A percentile compares a stretch with the other conserved stretches of the same genome.
These are phyloP conservation scores for Phytophthora macrochlamydospora DNA, from an alignment of 352 stramenopile species.

Conservation along the genomic window DNA sequence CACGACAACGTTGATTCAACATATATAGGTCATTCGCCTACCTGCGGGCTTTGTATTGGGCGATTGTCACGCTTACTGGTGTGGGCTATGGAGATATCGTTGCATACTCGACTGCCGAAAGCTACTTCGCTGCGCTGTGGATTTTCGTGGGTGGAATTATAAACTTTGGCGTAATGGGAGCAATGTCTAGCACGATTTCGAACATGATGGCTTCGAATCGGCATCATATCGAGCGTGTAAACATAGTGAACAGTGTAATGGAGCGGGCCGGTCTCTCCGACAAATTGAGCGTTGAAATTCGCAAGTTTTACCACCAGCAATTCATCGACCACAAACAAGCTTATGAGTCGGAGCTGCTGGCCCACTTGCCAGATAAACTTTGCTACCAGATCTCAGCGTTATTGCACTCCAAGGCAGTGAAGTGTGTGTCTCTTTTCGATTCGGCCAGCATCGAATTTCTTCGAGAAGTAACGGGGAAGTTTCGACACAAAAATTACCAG, in stretches of 20 bases:
- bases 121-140: conserved; percentile 64
- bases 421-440: conserved; percentile 53
- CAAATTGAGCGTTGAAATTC: conserved; percentile 50
- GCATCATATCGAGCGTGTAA: conserved; percentile 63
- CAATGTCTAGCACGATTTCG: conserved; percentile 73
- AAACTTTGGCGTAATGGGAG: conserved; percentile 73
- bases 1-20: conserved; percentile 26
- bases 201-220: conserved; percentile 58
- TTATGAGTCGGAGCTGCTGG: conserved; percentile 65
- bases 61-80: conserved; percentile 58
- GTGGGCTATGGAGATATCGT: conserved; percentile 74
- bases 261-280: conserved; percentile 53
- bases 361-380: conserved; percentile 61
- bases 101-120: conserved; percentile 68
- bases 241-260: conserved; percentile 65
- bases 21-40: conserved; percentile 63
- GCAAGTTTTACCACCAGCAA: conserved; percentile 63
- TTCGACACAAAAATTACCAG: conserved; percentile 67
- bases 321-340: conserved; percentile 56
- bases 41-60: conserved; percentile 66
- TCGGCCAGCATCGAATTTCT: conserved; percentile 52
- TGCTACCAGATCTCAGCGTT: conserved; percentile 69
- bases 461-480: conserved; percentile 70
- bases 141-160: conserved; percentile 65
- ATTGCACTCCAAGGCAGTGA: conserved; percentile 53